These are phyloP conservation scores for Lotmaria passim DNA, from an alignment of 208 protist species.

Conservation along the genomic window DNA sequence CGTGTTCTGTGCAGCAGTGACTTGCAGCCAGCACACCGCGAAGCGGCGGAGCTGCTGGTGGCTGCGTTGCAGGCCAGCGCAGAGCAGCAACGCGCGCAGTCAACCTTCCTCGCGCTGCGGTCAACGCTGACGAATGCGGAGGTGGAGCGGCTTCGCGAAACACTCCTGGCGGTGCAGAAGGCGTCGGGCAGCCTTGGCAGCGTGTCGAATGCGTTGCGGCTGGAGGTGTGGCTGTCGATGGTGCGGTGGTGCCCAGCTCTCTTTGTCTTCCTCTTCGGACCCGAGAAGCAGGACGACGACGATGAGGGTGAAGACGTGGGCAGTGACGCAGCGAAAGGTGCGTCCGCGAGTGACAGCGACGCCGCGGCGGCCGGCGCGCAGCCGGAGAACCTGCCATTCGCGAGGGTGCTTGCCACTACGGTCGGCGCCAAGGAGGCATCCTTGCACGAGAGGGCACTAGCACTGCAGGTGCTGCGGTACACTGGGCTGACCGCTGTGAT, in stretches of 20 bases:
- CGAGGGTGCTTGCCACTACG: slow-evolving; percentile 22
- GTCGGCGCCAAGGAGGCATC: slow-evolving; percentile 23
- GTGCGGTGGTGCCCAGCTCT: slow-evolving; percentile 29
- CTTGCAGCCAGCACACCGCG: slow-evolving; percentile 11
- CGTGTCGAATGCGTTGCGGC: slow-evolving; percentile 32
- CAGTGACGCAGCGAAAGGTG: background rate
- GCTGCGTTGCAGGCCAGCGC: slow-evolving; percentile 19
- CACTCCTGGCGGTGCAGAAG: slow-evolving; percentile 21
- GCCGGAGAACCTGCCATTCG: slow-evolving; percentile 30
- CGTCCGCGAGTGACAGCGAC: background rate
- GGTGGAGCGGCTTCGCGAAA: background rate
- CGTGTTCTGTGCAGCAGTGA: slow-evolving; percentile 16
- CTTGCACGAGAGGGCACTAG: slow-evolving; percentile 33
- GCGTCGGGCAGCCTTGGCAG: slow-evolving; percentile 11
- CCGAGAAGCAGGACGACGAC: slow-evolving; percentile 3
- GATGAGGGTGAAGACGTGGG: background rate
- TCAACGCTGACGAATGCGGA: slow-evolving; percentile 10
- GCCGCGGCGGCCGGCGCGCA: background rate
- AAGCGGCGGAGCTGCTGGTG: slow-evolving; percentile 27
- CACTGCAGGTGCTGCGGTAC: slow-evolving; percentile 29
- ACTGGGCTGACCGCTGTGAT: slow-evolving; percentile 24
- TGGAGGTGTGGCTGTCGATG: slow-evolving; percentile 36
- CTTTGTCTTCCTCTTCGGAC: slow-evolving; percentile 30
- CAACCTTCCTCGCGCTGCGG: slow-evolving; percentile 14
- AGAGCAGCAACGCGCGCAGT: background rate